A percentile compares a stretch with the other conserved stretches of the same genome.
Conservation (phyloP, 305 asterid species). For the Fraxinus albicans region DNA sequence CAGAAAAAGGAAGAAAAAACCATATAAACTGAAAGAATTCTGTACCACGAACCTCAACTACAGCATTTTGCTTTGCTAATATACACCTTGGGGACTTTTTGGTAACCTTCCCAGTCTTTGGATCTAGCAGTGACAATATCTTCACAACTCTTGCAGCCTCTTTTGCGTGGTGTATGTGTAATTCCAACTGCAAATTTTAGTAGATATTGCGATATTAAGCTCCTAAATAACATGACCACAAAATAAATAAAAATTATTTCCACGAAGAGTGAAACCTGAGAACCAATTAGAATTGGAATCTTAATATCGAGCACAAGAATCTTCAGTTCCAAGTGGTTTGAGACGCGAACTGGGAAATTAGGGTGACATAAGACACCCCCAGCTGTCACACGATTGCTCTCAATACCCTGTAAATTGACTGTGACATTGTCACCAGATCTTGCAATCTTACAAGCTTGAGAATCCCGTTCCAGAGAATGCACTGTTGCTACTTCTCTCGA, state of each 20-base stretch:
- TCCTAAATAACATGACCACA: background rate
- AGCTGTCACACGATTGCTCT: slow-evolving; percentile 55
- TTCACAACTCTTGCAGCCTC: slow-evolving; percentile 73
- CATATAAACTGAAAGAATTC: background rate
- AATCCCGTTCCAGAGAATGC: slow-evolving; percentile 71
- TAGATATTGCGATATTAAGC: background rate
- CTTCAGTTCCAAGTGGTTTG: slow-evolving; percentile 78
- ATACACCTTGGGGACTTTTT: slow-evolving; percentile 88
- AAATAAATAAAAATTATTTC: background rate
- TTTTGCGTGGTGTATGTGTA: slow-evolving; percentile 84
- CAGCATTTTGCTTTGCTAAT: slow-evolving; percentile 79
- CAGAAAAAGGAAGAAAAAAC: background rate
- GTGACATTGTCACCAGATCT: slow-evolving; percentile 93
- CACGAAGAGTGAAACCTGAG: slow-evolving; percentile 56
- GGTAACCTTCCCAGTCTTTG: slow-evolving; percentile 75
- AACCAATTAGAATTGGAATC: slow-evolving; percentile 74
- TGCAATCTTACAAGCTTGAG: slow-evolving; percentile 60
- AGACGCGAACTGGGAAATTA: slow-evolving; percentile 72
- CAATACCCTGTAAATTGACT: slow-evolving; percentile 75
- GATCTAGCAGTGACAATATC: slow-evolving; percentile 73
- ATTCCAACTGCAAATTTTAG: slow-evolving; percentile 63
- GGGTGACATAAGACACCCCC: slow-evolving; percentile 95
- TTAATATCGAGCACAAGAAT: slow-evolving; percentile 66
- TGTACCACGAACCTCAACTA: slow-evolving; percentile 64
- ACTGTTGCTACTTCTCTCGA: slow-evolving; percentile 62